Conservation (phyloP, 345 rosid genomes). For the Arabis alpina region DNA sequence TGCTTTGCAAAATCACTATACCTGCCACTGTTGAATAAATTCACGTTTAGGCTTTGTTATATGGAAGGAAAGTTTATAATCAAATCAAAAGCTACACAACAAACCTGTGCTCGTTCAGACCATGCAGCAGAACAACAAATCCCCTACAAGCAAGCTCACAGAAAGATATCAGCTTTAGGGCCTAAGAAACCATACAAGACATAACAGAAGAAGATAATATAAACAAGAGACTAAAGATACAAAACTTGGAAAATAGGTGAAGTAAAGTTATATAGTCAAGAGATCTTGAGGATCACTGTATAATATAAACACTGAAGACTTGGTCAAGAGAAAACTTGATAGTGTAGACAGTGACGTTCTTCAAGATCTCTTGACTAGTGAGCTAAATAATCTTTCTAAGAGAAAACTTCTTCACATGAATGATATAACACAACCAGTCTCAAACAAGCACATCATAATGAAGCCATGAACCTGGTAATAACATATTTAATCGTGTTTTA, state of each 20-base stretch:
- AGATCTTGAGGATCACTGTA: conserved; percentile 14
- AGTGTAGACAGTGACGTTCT: not conserved
- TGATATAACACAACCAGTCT: not conserved
- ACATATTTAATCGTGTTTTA: not conserved
- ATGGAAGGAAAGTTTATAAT: conserved; percentile 10
- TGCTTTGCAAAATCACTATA: conserved; percentile 84
- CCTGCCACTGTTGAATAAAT: conserved; percentile 62
- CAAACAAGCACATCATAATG: conserved; percentile 1
- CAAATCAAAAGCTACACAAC: conserved; percentile 30
- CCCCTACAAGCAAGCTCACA: conserved; percentile 64
- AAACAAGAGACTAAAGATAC: conserved; percentile 8
- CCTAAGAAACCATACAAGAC: conserved; percentile 22
- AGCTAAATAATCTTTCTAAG: not conserved
- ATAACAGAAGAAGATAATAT: not conserved
- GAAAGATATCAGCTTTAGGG: conserved; percentile 26
- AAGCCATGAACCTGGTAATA: conserved; percentile 3
- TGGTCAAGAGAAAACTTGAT: conserved; percentile 12
- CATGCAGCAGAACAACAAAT: conserved; percentile 73
- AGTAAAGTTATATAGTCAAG: not conserved
- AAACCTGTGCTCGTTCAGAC: conserved; percentile 96
- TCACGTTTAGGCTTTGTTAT: conserved; percentile 11
- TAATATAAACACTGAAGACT: not conserved
- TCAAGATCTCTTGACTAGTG: conserved; percentile 14
- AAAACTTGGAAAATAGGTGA: not conserved
- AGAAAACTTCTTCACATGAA: conserved; percentile 19